Percentiles rank a stretch among this genome's conserved stretches.
Conservation (phyloP, 768 basidiomycete species). For the Nidularia sp. region DNA sequence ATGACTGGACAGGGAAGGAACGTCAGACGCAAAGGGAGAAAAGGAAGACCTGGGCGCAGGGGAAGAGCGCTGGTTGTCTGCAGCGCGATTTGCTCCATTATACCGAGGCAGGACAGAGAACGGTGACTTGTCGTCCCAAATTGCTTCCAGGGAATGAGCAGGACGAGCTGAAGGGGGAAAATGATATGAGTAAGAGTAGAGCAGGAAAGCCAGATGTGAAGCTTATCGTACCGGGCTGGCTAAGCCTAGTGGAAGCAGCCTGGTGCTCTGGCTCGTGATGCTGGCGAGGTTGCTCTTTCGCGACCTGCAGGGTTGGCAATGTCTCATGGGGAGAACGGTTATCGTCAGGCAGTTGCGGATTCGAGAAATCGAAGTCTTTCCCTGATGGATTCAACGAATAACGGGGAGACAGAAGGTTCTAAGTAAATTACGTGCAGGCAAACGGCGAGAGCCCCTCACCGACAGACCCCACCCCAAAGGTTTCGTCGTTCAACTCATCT, state of each 20-base stretch:
- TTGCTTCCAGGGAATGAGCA: conserved; percentile 58
- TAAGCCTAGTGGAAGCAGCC: conserved; percentile 12
- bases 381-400: conserved; percentile 38
- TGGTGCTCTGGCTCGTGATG: conserved; percentile 5
- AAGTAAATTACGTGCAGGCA: not conserved
- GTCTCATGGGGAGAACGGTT: conserved; percentile 15
- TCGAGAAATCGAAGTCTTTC: conserved; percentile 89
- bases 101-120: conserved; percentile 62
- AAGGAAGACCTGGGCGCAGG: conserved; percentile 29
- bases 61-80: conserved; percentile 26
- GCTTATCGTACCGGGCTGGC: conserved; percentile 19
- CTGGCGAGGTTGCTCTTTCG: not conserved
- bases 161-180: conserved; percentile 27
- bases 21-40: conserved; percentile 29
- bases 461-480: conserved; percentile 76
- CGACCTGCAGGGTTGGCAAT: conserved; percentile 13
- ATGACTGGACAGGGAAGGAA: conserved; percentile 19
- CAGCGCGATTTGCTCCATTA: conserved; percentile 43
- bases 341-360: conserved; percentile 28
- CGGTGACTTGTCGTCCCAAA: conserved; percentile 80
- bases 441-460: conserved; percentile 49
- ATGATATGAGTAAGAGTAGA: not conserved
- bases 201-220: not conserved
- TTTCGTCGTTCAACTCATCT: conserved; percentile 96
- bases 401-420: conserved; percentile 2